Conservation (phyloP, 176 grass and related monocot species). For the Carex pumila region DNA sequence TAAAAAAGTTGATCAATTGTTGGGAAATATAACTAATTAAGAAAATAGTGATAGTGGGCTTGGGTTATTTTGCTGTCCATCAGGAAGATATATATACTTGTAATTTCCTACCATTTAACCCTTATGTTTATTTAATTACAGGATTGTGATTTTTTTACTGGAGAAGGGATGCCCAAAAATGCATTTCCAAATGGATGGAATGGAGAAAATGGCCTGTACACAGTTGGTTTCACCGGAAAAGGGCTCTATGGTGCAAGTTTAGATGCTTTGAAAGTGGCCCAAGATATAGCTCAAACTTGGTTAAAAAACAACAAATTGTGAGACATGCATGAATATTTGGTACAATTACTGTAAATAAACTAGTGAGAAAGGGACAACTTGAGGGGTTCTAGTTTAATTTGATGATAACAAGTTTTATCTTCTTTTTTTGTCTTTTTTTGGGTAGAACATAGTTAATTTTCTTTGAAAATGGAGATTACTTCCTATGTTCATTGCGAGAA, state of each 20-base stretch:
- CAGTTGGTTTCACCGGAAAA: slow-evolving; percentile 70
- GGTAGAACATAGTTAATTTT: not conserved
- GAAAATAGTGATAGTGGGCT: too few species aligned
- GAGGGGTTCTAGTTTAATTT: not conserved
- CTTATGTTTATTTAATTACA: slow-evolving; percentile 16
- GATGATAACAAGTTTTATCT: not conserved
- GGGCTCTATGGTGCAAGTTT: slow-evolving; percentile 68
- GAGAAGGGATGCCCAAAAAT: slow-evolving; percentile 56
- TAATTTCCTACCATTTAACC: not conserved
- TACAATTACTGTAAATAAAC: not conserved
- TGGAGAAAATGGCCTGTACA: slow-evolving; percentile 68
- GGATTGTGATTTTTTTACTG: slow-evolving; percentile 46
- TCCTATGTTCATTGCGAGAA: not conserved
- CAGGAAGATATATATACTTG: not conserved
- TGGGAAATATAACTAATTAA: too few species aligned
- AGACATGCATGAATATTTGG: slow-evolving; percentile 3
- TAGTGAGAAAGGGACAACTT: not conserved
- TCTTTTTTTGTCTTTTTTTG: not conserved
- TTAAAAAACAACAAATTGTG: not conserved
- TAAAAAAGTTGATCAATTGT: too few species aligned
- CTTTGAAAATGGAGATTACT: not conserved
- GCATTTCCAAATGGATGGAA: slow-evolving; percentile 46
- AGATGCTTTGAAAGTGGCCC: slow-evolving; percentile 53
- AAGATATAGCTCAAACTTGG: slow-evolving; percentile 70
- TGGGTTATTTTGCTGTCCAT: too few species aligned